Evolutionary conservation across 768 basidiomycete genomes (phyloP).

Genomic region (Russula abietina): DNA sequence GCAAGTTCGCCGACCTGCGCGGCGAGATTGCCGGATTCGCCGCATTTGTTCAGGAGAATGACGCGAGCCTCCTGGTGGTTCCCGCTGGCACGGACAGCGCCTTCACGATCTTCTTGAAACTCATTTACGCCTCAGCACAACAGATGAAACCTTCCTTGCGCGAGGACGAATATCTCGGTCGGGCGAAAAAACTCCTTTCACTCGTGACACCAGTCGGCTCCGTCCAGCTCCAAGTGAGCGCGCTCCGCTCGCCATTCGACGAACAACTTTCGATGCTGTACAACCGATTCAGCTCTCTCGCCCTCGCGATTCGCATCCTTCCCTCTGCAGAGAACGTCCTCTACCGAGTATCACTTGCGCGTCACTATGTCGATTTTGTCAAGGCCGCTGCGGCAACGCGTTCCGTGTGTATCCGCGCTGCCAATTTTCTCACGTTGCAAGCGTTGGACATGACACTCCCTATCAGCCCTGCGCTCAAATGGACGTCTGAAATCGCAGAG

Average conservation of each 20-base stretch:
- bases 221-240: conserved; percentile 62
- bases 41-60: conserved; percentile 52
- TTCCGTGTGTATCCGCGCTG: conserved; percentile 65
- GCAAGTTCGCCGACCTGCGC: conserved; percentile 68
- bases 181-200: conserved; percentile 62
- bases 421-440: conserved; percentile 63
- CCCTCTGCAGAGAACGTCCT: conserved; percentile 41
- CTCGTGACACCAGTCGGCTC: conserved; percentile 66
- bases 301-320: conserved; percentile 64
- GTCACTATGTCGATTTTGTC: conserved; percentile 61
- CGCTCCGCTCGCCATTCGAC: conserved; percentile 42
- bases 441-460: conserved; percentile 48
- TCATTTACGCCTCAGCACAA: conserved; percentile 60
- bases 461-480: conserved; percentile 49
- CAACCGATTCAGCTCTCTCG: conserved; percentile 73
- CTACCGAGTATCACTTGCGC: conserved; percentile 57
- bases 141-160: conserved; percentile 32
- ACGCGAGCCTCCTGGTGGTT: conserved; percentile 48
- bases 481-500: conserved; percentile 58
- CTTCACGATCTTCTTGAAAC: conserved; percentile 74
- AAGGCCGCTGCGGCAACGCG: conserved; percentile 58
- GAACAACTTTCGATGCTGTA: conserved; percentile 68
- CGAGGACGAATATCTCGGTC: conserved; percentile 33
- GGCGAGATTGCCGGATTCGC: conserved; percentile 63
- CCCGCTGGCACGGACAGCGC: conserved; percentile 57